These are phyloP conservation scores for Dendrobium catenatum DNA, from an alignment of 106 monocot genomes.

Conservation along the genomic window DNA sequence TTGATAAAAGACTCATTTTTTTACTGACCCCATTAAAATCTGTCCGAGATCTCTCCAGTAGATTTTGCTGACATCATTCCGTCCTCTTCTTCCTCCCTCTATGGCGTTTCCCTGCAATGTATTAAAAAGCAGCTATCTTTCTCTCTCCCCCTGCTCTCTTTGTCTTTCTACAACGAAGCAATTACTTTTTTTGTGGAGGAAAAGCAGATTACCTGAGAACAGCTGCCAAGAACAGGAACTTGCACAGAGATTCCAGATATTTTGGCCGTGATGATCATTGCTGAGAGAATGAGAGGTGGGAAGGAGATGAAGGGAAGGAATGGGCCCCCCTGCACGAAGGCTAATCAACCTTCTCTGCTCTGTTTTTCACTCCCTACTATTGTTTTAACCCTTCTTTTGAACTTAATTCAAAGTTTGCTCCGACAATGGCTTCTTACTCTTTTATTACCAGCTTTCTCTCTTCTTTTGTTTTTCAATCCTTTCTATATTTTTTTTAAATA, in stretches of 20 bases:
- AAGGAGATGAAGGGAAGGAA: slow-evolving; percentile 1
- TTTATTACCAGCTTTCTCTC: too few species aligned
- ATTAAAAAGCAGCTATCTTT: slow-evolving; percentile 1
- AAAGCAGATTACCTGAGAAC: slow-evolving; percentile 10
- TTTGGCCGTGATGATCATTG: slow-evolving; percentile 16
- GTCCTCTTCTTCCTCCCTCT: slow-evolving; percentile 7
- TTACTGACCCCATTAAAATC: slow-evolving; percentile 9
- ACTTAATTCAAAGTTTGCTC: neutral
- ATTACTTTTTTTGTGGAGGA: neutral
- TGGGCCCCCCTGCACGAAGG: neutral
- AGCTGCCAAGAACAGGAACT: neutral
- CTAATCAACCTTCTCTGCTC: neutral
- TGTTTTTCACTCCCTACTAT: neutral
- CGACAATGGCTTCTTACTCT: too few species aligned
- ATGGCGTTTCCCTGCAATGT: slow-evolving; percentile 7
- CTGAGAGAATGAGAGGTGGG: slow-evolving; percentile 7
- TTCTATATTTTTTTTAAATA: neutral
- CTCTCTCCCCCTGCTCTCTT: neutral
- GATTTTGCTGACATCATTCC: slow-evolving; percentile 23
- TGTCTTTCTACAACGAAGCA: neutral
- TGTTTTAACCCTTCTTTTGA: neutral
- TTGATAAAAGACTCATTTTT: neutral
- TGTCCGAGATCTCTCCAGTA: slow-evolving; percentile 17
- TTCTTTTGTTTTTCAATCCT: too few species aligned
- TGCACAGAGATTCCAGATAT: slow-evolving; percentile 19